Evolutionary conservation across 495 filamentous ascomycete genomes (phyloP).

Genomic region (Cladorrhinum samala): DNA sequence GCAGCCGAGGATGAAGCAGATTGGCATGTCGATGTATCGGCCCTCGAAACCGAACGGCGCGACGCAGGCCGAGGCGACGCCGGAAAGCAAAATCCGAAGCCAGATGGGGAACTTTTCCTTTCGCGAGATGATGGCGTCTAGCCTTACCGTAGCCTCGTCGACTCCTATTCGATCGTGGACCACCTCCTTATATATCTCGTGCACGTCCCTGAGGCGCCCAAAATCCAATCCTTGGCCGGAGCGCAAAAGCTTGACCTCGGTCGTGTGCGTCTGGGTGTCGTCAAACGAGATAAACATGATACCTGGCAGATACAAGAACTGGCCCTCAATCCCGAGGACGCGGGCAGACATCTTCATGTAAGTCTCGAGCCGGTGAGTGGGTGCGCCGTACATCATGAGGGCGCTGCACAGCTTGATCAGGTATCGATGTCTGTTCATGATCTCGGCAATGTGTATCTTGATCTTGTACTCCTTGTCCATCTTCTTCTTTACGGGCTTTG

Average conservation of each 20-base stretch:
- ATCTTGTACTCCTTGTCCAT: constrained; percentile 69
- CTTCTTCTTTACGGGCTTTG: constrained; percentile 23
- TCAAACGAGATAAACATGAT: constrained; percentile 97
- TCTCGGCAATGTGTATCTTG: constrained; percentile 83
- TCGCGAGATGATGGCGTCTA: constrained; percentile 60
- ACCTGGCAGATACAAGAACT: constrained; percentile 87
- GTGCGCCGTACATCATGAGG: constrained; percentile 78
- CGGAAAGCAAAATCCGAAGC: constrained; percentile 76
- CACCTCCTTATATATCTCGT: constrained; percentile 89
- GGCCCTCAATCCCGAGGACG: constrained; percentile 82
- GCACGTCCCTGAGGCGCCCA: constrained; percentile 74
- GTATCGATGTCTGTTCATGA: constrained; percentile 74
- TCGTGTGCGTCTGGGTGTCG: constrained; percentile 81
- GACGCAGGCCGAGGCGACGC: constrained; percentile 68
- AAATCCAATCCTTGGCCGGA: constrained; percentile 73
- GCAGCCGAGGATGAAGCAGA: constrained; percentile 80
- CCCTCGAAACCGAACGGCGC: constrained; percentile 90
- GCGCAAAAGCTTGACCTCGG: constrained; percentile 84
- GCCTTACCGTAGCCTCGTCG: constrained; percentile 67
- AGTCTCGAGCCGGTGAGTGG: constrained; percentile 68
- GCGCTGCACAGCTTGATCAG: constrained; percentile 78
- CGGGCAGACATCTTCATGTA: constrained; percentile 89
- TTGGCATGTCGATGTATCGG: constrained; percentile 78
- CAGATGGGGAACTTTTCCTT: constrained; percentile 61
- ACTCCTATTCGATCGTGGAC: constrained; percentile 82